Conservation (phyloP, 2,329 filamentous ascomycete species). For the Diaporthe ilicicola region DNA sequence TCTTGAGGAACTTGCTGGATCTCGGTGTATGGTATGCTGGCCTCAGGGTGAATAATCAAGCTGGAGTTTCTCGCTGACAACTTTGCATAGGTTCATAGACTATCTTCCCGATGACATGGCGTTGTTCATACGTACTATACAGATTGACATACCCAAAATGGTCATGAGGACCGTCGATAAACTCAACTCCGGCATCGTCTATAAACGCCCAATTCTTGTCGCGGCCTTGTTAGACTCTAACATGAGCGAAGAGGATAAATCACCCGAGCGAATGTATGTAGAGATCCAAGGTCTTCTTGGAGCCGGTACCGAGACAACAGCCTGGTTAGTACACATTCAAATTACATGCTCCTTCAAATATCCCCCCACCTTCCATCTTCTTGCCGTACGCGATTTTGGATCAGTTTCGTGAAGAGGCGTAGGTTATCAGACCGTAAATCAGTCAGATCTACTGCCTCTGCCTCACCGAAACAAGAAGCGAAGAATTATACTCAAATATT, state of each 20-base stretch:
- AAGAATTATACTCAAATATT: not conserved
- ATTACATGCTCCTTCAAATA: no score
- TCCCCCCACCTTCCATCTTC: not conserved
- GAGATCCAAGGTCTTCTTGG: not conserved
- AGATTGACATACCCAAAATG: not conserved
- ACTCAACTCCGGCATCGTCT: constrained; percentile 1
- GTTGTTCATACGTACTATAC: constrained; percentile 6
- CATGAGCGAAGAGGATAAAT: not conserved
- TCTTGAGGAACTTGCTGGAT: not conserved
- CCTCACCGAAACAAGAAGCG: no score
- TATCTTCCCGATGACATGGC: constrained; percentile 3
- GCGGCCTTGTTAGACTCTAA: not conserved
- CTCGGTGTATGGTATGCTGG: constrained; percentile 1
- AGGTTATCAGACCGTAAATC: not conserved
- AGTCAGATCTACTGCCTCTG: not conserved
- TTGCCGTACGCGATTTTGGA: not conserved
- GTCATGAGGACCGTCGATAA: not conserved
- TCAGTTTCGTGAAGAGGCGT: not conserved
- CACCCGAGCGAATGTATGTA: not conserved
- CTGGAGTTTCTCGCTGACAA: not conserved
- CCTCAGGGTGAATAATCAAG: no score
- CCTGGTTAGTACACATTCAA: constrained; percentile 7
- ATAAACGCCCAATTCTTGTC: not conserved
- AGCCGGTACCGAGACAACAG: constrained; percentile 17
- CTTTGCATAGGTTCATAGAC: constrained; percentile 4